These are phyloP conservation scores for Termitomyces sp. DNA, from an alignment of 768 basidiomycete species.

Conservation along the genomic window DNA sequence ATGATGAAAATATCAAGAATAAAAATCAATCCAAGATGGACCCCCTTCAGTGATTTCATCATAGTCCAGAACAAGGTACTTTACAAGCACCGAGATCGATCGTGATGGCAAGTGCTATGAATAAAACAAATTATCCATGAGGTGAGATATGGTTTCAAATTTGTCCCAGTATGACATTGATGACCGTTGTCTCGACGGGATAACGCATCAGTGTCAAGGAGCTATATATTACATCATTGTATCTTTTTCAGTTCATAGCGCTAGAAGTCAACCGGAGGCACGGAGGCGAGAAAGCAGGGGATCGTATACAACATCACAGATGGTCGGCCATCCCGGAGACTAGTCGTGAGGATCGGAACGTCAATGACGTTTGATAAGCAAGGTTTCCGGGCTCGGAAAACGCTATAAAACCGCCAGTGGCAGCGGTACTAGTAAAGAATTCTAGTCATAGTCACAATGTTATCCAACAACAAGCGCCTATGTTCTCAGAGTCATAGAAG, in stretches of 20 bases:
- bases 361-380: neutral
- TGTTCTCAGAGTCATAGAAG: neutral
- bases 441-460: neutral
- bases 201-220: neutral
- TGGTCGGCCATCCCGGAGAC: neutral
- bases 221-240: neutral
- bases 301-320: neutral
- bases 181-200: neutral
- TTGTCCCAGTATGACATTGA: neutral
- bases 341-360: neutral
- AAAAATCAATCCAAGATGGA: no score
- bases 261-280: neutral
- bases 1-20: neutral
- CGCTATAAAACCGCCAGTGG: neutral
- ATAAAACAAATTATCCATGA: neutral
- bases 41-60: no score
- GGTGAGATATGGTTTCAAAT: neutral
- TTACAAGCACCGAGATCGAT: neutral
- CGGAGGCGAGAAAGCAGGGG: no score
- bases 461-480: no score
- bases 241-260: neutral
- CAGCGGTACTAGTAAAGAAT: neutral
- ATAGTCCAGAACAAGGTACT: no score
- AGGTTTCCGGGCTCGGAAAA: neutral
- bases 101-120: neutral